phyloP scores from a whole-genome alignment of 202 grass and related monocot genomes.

The Schoenoplectus tabernaemontani region DNA sequence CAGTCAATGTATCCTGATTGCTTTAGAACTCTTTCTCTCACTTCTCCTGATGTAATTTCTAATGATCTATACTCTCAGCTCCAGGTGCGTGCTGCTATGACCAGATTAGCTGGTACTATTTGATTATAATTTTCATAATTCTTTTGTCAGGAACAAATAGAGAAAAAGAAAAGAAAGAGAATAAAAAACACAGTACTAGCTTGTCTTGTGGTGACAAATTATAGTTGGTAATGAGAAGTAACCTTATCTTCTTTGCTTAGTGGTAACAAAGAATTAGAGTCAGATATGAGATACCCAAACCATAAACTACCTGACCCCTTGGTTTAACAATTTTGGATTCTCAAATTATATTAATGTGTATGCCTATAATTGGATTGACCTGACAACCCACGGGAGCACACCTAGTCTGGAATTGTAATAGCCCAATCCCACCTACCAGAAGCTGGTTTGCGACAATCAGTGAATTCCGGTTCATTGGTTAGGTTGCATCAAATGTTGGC shows the following conservation, averaged over 20 bases:
- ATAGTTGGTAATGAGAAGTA: no score
- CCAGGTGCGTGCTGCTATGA: constrained; percentile 32
- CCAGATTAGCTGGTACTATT: not conserved
- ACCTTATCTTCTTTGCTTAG: not conserved
- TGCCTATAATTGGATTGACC: no score
- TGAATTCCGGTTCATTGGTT: not conserved
- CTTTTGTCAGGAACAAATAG: not conserved
- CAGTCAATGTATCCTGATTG: constrained; percentile 35
- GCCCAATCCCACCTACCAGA: not conserved
- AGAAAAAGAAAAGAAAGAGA: not conserved
- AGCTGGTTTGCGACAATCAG: not conserved
- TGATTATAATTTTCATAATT: not conserved
- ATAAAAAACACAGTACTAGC: not conserved
- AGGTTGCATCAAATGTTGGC: no score
- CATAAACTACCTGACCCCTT: no score
- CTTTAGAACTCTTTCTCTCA: constrained; percentile 44
- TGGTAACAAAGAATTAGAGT: not conserved
- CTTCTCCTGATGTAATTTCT: constrained; percentile 49
- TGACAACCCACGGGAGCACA: no score
- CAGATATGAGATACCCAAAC: no score
- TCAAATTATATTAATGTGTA: not conserved
- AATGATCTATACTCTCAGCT: constrained; percentile 68
- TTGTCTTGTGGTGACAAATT: no score
- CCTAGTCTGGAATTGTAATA: not conserved
- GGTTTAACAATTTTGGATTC: no score